Evolutionary conservation across 805 yeast species (phyloP).

Genomic region (Yarrowia porcina): DNA sequence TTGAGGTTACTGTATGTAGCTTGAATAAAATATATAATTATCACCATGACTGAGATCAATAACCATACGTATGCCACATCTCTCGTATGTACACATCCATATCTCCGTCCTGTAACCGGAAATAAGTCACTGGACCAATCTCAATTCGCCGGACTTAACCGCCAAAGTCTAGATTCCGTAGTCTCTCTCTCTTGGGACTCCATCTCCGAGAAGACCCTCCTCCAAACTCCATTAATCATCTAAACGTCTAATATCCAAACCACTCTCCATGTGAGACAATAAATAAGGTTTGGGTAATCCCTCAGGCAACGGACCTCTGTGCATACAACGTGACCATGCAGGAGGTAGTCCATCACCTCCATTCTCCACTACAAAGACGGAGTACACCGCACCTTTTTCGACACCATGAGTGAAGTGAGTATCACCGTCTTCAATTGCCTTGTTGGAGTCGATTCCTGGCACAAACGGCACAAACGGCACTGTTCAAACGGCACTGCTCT

Average conservation of each 20-base stretch:
- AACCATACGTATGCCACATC: too few relatives aligned
- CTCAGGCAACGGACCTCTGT: not conserved
- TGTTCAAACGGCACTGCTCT: too few relatives aligned
- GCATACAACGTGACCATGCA: conserved; percentile 14
- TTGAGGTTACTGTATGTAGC: too few relatives aligned
- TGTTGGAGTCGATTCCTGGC: not conserved
- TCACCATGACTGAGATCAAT: too few relatives aligned
- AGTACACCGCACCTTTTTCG: not conserved
- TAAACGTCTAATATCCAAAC: too few relatives aligned
- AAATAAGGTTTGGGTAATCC: conserved; percentile 22
- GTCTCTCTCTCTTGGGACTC: not conserved
- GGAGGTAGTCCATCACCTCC: conserved; percentile 10
- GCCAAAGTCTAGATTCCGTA: not conserved
- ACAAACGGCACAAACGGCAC: too few relatives aligned
- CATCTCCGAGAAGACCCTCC: not conserved
- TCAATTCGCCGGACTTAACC: conserved; percentile 2
- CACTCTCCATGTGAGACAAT: not conserved
- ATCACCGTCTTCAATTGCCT: not conserved
- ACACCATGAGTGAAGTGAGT: conserved; percentile 24
- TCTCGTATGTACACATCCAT: too few relatives aligned
- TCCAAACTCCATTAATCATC: not conserved
- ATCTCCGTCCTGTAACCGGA: too few relatives aligned
- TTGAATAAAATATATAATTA: too few relatives aligned
- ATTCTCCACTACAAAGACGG: conserved; percentile 6
- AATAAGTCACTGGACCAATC: too few relatives aligned